Evolutionary conservation across 2,329 filamentous ascomycete genomes (phyloP).

Genomic region (Sclerotinia nivalis): DNA sequence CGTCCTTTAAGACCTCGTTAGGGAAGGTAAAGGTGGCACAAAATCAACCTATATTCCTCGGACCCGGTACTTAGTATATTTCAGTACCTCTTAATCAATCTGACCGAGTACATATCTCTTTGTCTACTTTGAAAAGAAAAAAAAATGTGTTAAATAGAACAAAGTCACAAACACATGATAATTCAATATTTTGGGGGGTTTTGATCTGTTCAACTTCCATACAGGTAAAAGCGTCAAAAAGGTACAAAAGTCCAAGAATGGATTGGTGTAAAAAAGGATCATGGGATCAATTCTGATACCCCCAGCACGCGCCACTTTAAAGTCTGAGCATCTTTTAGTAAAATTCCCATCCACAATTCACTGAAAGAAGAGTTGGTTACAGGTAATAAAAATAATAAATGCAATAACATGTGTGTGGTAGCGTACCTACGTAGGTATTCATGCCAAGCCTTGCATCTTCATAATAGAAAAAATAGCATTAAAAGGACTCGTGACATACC

Average conservation of each 20-base stretch:
- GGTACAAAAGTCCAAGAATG: slow-evolving; percentile 7
- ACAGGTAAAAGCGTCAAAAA: neutral
- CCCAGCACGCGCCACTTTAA: slow-evolving; percentile 13
- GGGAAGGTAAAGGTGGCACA: neutral
- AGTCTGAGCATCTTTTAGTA: slow-evolving; percentile 14
- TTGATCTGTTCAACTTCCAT: neutral
- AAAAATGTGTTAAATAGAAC: neutral
- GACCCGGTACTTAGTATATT: slow-evolving; percentile 1
- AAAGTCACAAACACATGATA: neutral
- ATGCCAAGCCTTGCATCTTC: slow-evolving; percentile 7
- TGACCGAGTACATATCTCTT: neutral
- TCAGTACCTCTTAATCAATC: neutral
- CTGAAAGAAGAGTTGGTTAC: neutral
- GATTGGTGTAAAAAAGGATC: slow-evolving; percentile 19
- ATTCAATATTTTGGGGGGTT: neutral
- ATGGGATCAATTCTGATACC: slow-evolving; percentile 21
- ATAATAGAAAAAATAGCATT: neutral
- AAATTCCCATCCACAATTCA: neutral
- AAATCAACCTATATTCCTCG: neutral
- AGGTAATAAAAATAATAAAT: neutral
- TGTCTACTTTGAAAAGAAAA: neutral
- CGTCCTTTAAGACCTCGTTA: neutral
- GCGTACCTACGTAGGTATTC: neutral
- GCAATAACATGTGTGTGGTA: neutral
- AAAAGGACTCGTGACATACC: slow-evolving; percentile 13